Base-by-base conservation (phyloP, 2,329 filamentous ascomycete genomes). In the Zymoseptoria passerinii region DNA sequence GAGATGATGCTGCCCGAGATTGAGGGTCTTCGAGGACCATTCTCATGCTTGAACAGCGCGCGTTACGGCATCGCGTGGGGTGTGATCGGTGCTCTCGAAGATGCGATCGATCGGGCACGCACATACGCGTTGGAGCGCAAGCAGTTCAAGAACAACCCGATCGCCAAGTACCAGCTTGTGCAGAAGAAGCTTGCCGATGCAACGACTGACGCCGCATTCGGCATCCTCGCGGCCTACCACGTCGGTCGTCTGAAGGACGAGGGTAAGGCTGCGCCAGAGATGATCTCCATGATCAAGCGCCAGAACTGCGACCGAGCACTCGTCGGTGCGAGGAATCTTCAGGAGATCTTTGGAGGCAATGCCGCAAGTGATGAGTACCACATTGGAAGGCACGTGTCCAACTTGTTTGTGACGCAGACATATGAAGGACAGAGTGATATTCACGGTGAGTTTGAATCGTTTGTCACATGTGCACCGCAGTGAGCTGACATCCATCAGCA, bases 371-470 rank as follows among this genome's bases (percentile, higher is more conserved):
- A 99, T 68, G 94, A 99, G 77, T 99, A 97, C 71, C 85, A 86
- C 62, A 96, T 99, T 70, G 94, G 90, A 16, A 84, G 94, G 63
- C 94, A 97, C 77, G 94, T 96, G 59, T 87, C 92, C 58, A 99
- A 99, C 73, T 75, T 99, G 63, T 99, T 95, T 74, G 94, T 99
- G 55, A 95, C 92, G 56, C 92, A 97, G 77, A 97, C 92, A 1
- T 99, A 99, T 68, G 94, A 99, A 77, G 94, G 94, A 20, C 94
- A 97, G 76, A 96, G 92, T 71, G 94, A 97, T 75, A 97, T 97
- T 72, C 94, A 97, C 74, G 84, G 90, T 92, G 77, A 82, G 88
- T 83, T 57, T 50, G 54, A 20, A 52, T n/a, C n/a, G 49, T 13
- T 49, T 49, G 20, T 55, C 50, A 20, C 52, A 54, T 56, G 48